phyloP scores from a whole-genome alignment of 352 stramenopile species.

The Globisporangium nunn region DNA sequence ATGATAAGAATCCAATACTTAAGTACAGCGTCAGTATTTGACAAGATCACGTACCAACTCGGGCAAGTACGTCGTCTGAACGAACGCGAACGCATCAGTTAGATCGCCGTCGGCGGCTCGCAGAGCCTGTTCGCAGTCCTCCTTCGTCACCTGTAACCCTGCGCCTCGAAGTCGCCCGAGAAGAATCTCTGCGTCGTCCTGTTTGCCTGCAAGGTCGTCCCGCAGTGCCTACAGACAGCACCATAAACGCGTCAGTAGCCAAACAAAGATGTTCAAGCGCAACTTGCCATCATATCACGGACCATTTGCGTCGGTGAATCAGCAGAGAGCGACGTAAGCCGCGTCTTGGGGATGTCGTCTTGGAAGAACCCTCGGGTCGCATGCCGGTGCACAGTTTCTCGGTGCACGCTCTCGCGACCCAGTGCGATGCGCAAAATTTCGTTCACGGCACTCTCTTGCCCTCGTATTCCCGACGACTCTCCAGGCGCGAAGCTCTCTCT shows the following conservation, averaged over 20 bases:
- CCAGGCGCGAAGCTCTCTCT: constrained; percentile 45
- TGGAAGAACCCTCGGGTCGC: constrained; percentile 9
- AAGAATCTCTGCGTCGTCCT: constrained; percentile 9
- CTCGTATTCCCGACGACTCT: constrained; percentile 16
- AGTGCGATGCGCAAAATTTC: constrained; percentile 72
- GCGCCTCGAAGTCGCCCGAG: constrained; percentile 21
- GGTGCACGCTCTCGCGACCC: constrained; percentile 59
- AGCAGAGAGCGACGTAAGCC: constrained; percentile 20
- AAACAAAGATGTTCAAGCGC: neutral
- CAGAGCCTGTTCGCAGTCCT: constrained; percentile 42
- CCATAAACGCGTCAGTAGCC: neutral
- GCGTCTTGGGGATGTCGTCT: constrained; percentile 33
- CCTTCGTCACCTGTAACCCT: constrained; percentile 17
- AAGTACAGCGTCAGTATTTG: too few relatives aligned
- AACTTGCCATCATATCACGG: neutral
- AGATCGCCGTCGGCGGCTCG: constrained; percentile 20
- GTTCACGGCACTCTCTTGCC: constrained; percentile 33
- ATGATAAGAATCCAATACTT: neutral
- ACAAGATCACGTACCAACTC: constrained; percentile 11
- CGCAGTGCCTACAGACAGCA: neutral
- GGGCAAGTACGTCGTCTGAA: constrained; percentile 9
- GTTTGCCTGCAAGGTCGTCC: neutral
- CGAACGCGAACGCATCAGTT: constrained; percentile 16
- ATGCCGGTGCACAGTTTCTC: constrained; percentile 38
- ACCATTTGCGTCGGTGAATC: constrained; percentile 3